Evolutionary conservation across 148 eudicot species (phyloP), one percentile per base, ranked within the genome.

Genomic region (Rhododendron mucronatum): DNA sequence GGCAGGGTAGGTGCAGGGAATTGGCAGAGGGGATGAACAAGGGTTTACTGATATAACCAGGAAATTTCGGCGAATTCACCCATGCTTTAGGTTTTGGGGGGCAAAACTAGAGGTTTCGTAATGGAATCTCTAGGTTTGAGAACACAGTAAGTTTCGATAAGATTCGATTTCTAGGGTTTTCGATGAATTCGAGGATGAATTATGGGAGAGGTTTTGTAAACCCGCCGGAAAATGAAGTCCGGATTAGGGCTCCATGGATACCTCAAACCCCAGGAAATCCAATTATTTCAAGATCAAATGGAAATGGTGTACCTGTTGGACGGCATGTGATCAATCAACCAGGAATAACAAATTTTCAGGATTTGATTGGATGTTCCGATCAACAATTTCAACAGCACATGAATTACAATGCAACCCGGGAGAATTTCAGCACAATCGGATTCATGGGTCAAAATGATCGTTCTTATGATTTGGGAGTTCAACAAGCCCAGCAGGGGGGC

Each of bases 231-330:
- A 87, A 87, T 33, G 88, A 83, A 7, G 78, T 84, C 26, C 90
- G 83, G 63, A 86, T 79, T 87, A 79, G 89, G 84, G 85, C 84
- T 92, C 59, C 83, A 76, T 90, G 91, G 92, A 57, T 86, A 75
- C 89, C 92, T 7, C 53, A 23, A 28, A 88, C 90, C 57, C 91
- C 91, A 37, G 83, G 84, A 3, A 91, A 83, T 78, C 91, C 84
- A 23, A 74, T 86, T 59, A 9, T 77, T 18, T 39, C 61, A 4
- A 78, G 83, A 84, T 82, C 92, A 3, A 87, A 74, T 80, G 85
- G 85, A 20, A 85, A 79, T 80, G 85, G 85, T 30, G 53, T 63
- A 63, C 88, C 83, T 0, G 71, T 81, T 48, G 89, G 87, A 15
- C 69, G 87, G 88, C 88, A 83, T 61, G 85, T 65, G 80, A 85